Percentiles rank a stretch among this genome's conserved stretches.
Conservation (phyloP, 2,329 filamentous ascomycete genomes). For the Verticillium alfalfae region DNA sequence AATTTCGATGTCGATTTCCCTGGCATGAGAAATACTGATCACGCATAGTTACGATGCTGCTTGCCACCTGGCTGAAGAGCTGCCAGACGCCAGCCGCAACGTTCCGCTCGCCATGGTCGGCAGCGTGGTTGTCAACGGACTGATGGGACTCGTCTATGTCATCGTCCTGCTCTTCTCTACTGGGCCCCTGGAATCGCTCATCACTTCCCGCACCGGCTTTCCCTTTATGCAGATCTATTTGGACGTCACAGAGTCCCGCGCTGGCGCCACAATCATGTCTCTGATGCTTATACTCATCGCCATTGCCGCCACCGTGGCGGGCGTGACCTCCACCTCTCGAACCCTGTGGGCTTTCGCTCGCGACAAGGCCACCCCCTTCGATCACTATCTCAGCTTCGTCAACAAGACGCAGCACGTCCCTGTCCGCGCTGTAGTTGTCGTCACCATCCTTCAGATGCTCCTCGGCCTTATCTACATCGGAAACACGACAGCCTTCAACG, state of each 20-base stretch:
- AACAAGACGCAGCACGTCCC: constrained; percentile 24
- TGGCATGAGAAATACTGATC: neutral
- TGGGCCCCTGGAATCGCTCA: constrained; percentile 28
- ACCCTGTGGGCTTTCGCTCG: constrained; percentile 33
- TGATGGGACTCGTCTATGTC: constrained; percentile 36
- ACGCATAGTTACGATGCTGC: constrained; percentile 24
- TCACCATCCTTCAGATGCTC: constrained; percentile 18
- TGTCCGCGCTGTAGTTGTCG: constrained; percentile 17
- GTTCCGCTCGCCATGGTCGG: constrained; percentile 27
- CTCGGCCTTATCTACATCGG: constrained; percentile 33
- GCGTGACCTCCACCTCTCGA: constrained; percentile 26
- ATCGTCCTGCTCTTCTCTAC: constrained; percentile 37
- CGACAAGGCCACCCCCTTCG: constrained; percentile 28
- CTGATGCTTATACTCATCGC: constrained; percentile 20
- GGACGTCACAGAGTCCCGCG: constrained; percentile 18
- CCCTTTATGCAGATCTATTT: constrained; percentile 35
- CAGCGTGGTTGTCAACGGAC: constrained; percentile 31
- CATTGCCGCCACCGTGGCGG: constrained; percentile 21
- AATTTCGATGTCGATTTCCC: too few species aligned
- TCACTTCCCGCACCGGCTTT: constrained; percentile 33
- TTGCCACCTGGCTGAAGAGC: constrained; percentile 25
- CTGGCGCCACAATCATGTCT: constrained; percentile 20
- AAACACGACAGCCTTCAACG: constrained; percentile 34
- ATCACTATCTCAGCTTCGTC: constrained; percentile 27
- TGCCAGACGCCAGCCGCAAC: constrained; percentile 23